A percentile compares a stretch with the other conserved stretches of the same genome.
Conservation (phyloP, 768 basidiomycete genomes). For the Tulasnella sp. region DNA sequence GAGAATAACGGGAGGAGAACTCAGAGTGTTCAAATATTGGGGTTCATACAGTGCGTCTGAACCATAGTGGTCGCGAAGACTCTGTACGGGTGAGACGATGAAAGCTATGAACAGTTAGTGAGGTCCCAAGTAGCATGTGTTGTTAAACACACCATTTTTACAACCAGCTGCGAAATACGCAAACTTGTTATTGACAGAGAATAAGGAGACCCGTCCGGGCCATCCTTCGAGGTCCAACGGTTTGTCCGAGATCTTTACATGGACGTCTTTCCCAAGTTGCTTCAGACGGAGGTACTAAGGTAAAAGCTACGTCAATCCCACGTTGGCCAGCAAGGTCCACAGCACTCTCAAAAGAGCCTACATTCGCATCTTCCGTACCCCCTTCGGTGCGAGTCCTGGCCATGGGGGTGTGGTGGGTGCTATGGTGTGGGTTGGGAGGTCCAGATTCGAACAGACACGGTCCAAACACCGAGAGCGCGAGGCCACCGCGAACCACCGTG, state of each 20-base stretch:
- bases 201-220: conserved; percentile 25
- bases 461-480: not conserved
- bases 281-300: conserved; percentile 24
- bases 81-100: conserved; percentile 17
- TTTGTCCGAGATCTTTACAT: conserved; percentile 18
- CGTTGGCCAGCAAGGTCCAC: not conserved
- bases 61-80: conserved; percentile 21
- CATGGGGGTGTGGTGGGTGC: conserved; percentile 1
- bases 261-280: conserved; percentile 17
- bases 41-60: conserved; percentile 1
- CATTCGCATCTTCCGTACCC: not conserved
- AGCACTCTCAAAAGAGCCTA: not conserved
- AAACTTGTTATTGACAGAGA: conserved; percentile 29
- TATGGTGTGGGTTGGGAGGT: not conserved
- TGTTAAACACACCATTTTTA: conserved; percentile 22
- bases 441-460: conserved; percentile 7
- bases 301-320: conserved; percentile 1
- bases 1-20: not conserved
- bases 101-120: conserved; percentile 12
- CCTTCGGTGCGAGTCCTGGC: not conserved
- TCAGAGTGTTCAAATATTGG: conserved; percentile 6
- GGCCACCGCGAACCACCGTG: not conserved
- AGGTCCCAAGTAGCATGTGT: not conserved
- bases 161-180: conserved; percentile 29
- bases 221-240: conserved; percentile 23